These are phyloP conservation scores for Trichosanthes cucumerina DNA, from an alignment of 306 rosid species.

Conservation along the genomic window DNA sequence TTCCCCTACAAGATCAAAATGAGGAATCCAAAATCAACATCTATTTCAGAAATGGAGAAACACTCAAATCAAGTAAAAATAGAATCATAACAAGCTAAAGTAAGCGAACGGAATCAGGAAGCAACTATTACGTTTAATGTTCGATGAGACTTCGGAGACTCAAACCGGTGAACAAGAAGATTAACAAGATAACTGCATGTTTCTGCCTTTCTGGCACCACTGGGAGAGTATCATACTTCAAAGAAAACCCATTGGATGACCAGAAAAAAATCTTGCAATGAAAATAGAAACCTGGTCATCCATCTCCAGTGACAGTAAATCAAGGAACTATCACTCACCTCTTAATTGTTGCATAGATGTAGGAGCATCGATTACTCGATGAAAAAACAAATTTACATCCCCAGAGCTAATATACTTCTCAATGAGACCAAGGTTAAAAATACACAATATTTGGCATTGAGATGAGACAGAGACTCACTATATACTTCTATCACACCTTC, in stretches of 20 bases:
- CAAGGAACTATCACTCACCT: background rate
- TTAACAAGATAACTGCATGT: background rate
- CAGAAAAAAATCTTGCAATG: slow-evolving; percentile 5
- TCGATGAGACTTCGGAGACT: background rate
- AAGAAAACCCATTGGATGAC: background rate
- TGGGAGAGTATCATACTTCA: background rate
- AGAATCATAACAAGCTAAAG: background rate
- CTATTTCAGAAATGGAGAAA: background rate
- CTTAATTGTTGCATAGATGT: background rate
- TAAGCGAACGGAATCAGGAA: background rate
- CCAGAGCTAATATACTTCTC: slow-evolving; percentile 3
- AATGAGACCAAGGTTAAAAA: background rate
- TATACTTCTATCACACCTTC: slow-evolving; percentile 23
- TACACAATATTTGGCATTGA: background rate
- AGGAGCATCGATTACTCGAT: background rate
- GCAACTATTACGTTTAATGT: slow-evolving; percentile 1
- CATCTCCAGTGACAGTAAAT: slow-evolving; percentile 5
- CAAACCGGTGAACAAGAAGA: slow-evolving; percentile 1
- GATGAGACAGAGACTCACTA: background rate
- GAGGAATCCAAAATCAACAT: background rate
- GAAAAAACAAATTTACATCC: background rate
- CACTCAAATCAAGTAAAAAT: background rate
- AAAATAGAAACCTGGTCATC: background rate
- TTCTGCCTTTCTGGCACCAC: background rate
- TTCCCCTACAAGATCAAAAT: slow-evolving; percentile 6